Percentiles rank a stretch among this genome's conserved stretches.
Conservation (phyloP, 1,139 yeast species). For the Suhomyces ambrosiae region DNA sequence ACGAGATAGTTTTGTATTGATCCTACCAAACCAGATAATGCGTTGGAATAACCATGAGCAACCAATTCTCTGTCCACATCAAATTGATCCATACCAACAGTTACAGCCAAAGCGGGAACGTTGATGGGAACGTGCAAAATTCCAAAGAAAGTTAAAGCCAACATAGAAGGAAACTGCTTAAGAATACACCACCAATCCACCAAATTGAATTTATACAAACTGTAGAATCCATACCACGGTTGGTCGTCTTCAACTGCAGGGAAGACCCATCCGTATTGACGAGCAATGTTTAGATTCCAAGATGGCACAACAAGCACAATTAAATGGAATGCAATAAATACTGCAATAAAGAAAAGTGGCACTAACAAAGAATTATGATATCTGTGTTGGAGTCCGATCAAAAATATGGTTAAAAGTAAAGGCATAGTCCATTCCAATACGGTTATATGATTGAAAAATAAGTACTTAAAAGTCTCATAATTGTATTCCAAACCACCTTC, state of each 20-base stretch:
- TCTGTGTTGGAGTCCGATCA: conserved; percentile 63
- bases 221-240: conserved; percentile 89
- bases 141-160: conserved; percentile 94
- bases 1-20: conserved; percentile 93
- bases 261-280: conserved; percentile 85
- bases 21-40: conserved; percentile 79
- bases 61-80: conserved; percentile 92
- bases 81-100: conserved; percentile 80
- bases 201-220: conserved; percentile 63
- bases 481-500: conserved; percentile 73
- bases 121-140: conserved; percentile 95
- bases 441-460: conserved; percentile 42
- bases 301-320: conserved; percentile 65
- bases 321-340: conserved; percentile 70
- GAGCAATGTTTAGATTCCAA: conserved; percentile 60
- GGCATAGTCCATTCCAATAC: conserved; percentile 78
- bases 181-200: conserved; percentile 75
- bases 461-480: conserved; percentile 51
- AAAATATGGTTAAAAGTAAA: conserved; percentile 56
- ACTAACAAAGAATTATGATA: conserved; percentile 76
- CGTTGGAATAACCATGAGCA: conserved; percentile 94
- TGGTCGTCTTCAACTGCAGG: conserved; percentile 63
- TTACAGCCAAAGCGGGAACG: conserved; percentile 94
- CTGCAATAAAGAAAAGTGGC: conserved; percentile 76
- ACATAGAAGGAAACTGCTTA: conserved; percentile 84